Percentiles rank a stretch among this genome's conserved stretches.
Conservation (phyloP, 208 protist species). For the Herpetomonas tarakana region DNA sequence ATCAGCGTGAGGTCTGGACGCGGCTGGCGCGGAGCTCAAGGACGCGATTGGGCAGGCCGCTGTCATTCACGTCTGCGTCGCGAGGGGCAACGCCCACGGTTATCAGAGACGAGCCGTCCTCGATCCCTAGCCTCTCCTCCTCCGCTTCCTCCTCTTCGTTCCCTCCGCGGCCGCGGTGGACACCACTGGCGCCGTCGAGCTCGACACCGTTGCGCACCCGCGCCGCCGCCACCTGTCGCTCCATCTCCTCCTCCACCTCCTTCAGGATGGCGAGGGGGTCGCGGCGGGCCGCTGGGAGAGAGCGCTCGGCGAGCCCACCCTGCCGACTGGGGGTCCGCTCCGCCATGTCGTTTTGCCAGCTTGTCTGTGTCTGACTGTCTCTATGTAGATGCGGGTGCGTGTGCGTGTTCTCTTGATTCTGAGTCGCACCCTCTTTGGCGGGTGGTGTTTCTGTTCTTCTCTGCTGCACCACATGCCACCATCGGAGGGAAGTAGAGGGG, state of each 20-base stretch:
- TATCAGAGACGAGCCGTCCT: conserved; percentile 12
- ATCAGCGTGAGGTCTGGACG: background rate
- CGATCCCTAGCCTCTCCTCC: conserved; percentile 9
- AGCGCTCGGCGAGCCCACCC: background rate
- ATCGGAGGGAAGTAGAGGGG: too few relatives aligned
- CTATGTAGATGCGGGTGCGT: background rate
- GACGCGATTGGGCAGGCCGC: background rate
- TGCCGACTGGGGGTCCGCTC: background rate
- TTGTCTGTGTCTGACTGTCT: background rate
- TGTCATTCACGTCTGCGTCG: background rate
- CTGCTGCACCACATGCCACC: too few relatives aligned
- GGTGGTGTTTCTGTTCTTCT: too few relatives aligned
- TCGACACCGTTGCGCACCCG: conserved; percentile 9
- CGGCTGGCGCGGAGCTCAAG: background rate
- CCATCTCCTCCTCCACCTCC: conserved; percentile 27
- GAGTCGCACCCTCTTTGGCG: too few relatives aligned
- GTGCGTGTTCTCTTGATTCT: too few relatives aligned
- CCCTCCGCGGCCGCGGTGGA: background rate
- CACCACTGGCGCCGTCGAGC: conserved; percentile 1
- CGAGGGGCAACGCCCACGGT: background rate
- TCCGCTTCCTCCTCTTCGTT: conserved; percentile 4
- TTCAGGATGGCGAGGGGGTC: conserved; percentile 21
- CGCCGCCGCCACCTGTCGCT: conserved; percentile 24
- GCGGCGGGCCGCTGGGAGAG: conserved; percentile 3
- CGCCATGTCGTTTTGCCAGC: background rate